Base-by-base conservation (phyloP, 108 stramenopile species). In the Fragilaria radians region DNA sequence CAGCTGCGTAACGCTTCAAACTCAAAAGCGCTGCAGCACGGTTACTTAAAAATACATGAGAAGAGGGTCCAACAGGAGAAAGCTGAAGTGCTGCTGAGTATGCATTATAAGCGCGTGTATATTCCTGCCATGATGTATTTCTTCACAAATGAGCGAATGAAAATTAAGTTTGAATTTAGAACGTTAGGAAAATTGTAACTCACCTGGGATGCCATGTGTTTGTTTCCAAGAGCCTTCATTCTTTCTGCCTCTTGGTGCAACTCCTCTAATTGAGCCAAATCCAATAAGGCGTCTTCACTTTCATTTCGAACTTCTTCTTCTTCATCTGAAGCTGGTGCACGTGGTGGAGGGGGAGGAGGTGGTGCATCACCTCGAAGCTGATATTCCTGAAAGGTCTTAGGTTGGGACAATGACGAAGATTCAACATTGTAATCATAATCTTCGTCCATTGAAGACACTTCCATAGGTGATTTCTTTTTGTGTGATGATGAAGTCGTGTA, bases 121-220 rank as follows among this genome's bases (percentile, higher is more conserved):
- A 91, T 80, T 93, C 88, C 82, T 87, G 46, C 34, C 23, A 49
- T 24, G 1, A 29, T 45, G 11, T 17, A 17, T 17, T 45, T 11
- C 42, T 45, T 17, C 28, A 57, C 32, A 42, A 57, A 22, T 2
- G 52, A 53, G 51, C 1, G 25, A 25, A 48, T 3, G 2, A 57
- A 2, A 42, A 36, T 2, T 1, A 19, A 57, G n/a, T n/a, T n/a
- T n/a, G n/a, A n/a, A n/a, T n/a, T 48, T 32, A 42, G 28, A 18
- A 4, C 17, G 11, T 25, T 29, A 46, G 14, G 30, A 51, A 4
- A 52, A n/a, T n/a, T n/a, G n/a, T 50, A 5, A 67, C 81, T 51
- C 61, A 88, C 86, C 78, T 89, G 86, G 23, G 85, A 80, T 31
- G 88, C 88, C 91, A 93, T 93, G 74, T 93, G 91, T 28, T 87